These are phyloP conservation scores for Endogone sp. DNA, from an alignment of 192 early-diverging fungal species.

Conservation along the genomic window DNA sequence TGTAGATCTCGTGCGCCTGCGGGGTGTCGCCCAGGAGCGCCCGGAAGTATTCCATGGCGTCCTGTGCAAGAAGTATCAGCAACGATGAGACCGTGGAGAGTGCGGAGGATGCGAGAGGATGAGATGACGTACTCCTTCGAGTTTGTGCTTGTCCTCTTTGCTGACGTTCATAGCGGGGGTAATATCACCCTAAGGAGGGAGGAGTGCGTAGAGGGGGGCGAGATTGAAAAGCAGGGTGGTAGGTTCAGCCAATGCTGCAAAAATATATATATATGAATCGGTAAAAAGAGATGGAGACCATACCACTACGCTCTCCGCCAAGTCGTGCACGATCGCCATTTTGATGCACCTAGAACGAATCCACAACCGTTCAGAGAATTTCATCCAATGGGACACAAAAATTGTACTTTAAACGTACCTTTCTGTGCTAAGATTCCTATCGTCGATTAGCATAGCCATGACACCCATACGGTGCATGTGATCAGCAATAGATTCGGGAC, in stretches of 20 bases:
- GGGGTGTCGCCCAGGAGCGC: slow-evolving; percentile 47
- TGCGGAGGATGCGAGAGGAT: not conserved
- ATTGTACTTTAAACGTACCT: slow-evolving; percentile 33
- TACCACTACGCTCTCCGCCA: slow-evolving; percentile 82
- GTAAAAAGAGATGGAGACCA: too few species aligned
- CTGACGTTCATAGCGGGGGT: slow-evolving; percentile 77
- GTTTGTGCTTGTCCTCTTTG: slow-evolving; percentile 69
- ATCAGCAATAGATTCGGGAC: slow-evolving; percentile 86
- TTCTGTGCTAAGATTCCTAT: slow-evolving; percentile 56
- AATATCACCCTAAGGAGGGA: slow-evolving; percentile 71
- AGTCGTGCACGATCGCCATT: slow-evolving; percentile 92
- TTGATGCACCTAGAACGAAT: slow-evolving; percentile 60
- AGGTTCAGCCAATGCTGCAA: not conserved
- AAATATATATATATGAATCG: too few species aligned
- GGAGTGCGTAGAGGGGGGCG: not conserved
- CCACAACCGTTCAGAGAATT: not conserved
- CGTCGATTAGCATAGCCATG: slow-evolving; percentile 81
- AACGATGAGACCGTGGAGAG: not conserved
- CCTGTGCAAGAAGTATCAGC: slow-evolving; percentile 15
- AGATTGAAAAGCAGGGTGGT: not conserved
- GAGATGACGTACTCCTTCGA: slow-evolving; percentile 51
- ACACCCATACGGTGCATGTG: slow-evolving; percentile 96
- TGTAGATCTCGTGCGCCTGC: slow-evolving; percentile 67
- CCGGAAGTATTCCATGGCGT: slow-evolving; percentile 62
- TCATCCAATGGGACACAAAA: too few species aligned